phyloP scores from a whole-genome alignment of 768 basidiomycete genomes.

The Gymnopilus junonius region DNA sequence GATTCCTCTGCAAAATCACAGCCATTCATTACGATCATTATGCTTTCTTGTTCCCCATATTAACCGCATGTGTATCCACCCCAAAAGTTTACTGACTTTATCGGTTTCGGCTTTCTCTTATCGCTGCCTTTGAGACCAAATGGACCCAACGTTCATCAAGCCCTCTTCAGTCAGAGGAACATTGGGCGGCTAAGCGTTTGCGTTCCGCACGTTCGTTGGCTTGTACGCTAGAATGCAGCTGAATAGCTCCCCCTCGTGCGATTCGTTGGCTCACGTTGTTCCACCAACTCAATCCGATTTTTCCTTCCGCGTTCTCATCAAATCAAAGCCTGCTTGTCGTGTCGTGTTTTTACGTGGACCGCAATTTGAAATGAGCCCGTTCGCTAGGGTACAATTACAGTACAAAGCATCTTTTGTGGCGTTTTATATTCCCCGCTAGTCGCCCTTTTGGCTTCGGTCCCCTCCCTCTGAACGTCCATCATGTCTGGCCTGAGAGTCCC shows the following conservation, averaged over 20 bases:
- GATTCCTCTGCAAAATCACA: background rate
- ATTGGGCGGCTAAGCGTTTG: background rate
- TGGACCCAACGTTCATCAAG: conserved; percentile 6
- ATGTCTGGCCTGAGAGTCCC: background rate
- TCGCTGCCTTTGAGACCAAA: background rate
- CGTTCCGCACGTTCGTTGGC: background rate
- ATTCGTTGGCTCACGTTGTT: background rate
- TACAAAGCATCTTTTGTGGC: background rate
- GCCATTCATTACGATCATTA: conserved; percentile 1
- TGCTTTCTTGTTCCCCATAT: background rate
- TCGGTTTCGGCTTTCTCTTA: background rate
- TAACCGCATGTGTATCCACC: background rate
- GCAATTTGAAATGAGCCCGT: background rate
- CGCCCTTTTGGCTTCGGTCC: background rate
- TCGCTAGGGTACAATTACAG: no score
- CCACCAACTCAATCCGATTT: background rate
- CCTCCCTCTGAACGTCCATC: background rate
- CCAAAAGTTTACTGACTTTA: background rate
- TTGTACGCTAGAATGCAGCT: background rate
- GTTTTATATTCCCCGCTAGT: background rate
- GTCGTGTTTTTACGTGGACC: background rate
- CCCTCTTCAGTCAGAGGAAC: background rate
- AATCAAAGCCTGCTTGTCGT: background rate
- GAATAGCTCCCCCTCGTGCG: background rate
- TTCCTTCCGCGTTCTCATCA: background rate